Evolutionary conservation across 805 yeast species (phyloP).

Genomic region (Cyberlindnera lachancei): DNA sequence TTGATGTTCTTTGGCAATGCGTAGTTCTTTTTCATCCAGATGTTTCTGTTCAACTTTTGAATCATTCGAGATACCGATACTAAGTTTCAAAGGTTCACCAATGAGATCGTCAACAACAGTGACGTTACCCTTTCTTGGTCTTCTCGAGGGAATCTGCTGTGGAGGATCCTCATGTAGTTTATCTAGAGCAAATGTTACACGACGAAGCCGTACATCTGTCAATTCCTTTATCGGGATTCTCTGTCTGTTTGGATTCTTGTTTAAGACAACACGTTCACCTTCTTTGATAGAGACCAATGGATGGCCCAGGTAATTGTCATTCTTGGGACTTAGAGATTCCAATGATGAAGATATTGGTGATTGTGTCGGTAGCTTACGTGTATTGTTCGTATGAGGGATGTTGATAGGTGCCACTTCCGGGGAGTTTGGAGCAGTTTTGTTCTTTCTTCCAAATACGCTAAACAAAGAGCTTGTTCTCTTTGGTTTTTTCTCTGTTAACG

Average conservation of each 20-base stretch:
- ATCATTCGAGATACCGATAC: conserved; percentile 58
- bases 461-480: conserved; percentile 21
- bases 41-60: conserved; percentile 20
- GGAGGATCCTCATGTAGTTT: conserved; percentile 78
- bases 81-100: conserved; percentile 49
- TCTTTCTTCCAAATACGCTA: conserved; percentile 25
- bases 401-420: conserved; percentile 13
- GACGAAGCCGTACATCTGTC: conserved; percentile 34
- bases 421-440: conserved; percentile 15
- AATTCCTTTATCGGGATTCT: conserved; percentile 26
- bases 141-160: conserved; percentile 85
- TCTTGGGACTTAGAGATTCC: conserved; percentile 10
- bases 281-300: conserved; percentile 3
- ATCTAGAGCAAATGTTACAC: conserved; percentile 75
- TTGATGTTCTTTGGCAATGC: conserved; percentile 53
- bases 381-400: conserved; percentile 7
- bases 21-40: conserved; percentile 35
- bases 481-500: conserved; percentile 16
- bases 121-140: conserved; percentile 75
- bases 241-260: conserved; percentile 36
- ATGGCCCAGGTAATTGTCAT: conserved; percentile 3
- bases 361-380: not conserved
- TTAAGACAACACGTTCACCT: conserved; percentile 32
- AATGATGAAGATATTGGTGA: conserved; percentile 4
- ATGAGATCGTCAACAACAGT: conserved; percentile 61